Evolutionary conservation across 1,284 basidiomycete species (phyloP).

Genomic region (Ceratobasidium sp.): DNA sequence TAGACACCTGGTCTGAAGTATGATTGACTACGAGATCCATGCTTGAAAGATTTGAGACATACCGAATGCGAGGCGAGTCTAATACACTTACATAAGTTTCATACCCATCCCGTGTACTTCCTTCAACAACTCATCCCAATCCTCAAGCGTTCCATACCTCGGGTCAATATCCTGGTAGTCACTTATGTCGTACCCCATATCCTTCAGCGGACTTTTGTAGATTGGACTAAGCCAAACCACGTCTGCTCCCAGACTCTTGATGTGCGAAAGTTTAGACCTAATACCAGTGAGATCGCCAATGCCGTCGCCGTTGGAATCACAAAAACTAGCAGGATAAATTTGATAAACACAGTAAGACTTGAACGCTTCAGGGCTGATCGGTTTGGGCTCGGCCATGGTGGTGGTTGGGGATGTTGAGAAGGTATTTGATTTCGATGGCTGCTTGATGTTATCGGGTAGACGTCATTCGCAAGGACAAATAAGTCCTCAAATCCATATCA

Average conservation of each 20-base stretch:
- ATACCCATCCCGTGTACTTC: slow-evolving; percentile 74
- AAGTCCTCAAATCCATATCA: too few relatives aligned
- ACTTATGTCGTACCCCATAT: slow-evolving; percentile 83
- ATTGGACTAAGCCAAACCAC: slow-evolving; percentile 83
- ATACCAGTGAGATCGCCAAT: slow-evolving; percentile 82
- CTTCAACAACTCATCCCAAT: slow-evolving; percentile 75
- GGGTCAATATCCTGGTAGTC: slow-evolving; percentile 82
- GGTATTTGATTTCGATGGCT: neutral
- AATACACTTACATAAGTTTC: slow-evolving; percentile 71
- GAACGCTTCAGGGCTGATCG: slow-evolving; percentile 29
- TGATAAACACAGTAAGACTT: slow-evolving; percentile 66
- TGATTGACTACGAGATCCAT: slow-evolving; percentile 89
- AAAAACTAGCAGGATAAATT: slow-evolving; percentile 82
- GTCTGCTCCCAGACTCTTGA: slow-evolving; percentile 77
- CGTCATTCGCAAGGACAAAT: too few relatives aligned
- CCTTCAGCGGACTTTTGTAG: slow-evolving; percentile 75
- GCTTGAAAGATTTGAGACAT: slow-evolving; percentile 55
- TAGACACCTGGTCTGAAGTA: slow-evolving; percentile 79
- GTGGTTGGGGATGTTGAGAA: neutral
- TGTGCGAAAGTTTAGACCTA: slow-evolving; percentile 73
- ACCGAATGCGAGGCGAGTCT: slow-evolving; percentile 4
- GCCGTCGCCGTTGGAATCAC: slow-evolving; percentile 80
- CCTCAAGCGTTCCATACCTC: slow-evolving; percentile 77
- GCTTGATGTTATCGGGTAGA: neutral
- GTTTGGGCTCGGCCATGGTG: neutral